These are phyloP conservation scores for Aspergillus viridinutans DNA, from an alignment of 2,329 filamentous ascomycete genomes.

Conservation along the genomic window DNA sequence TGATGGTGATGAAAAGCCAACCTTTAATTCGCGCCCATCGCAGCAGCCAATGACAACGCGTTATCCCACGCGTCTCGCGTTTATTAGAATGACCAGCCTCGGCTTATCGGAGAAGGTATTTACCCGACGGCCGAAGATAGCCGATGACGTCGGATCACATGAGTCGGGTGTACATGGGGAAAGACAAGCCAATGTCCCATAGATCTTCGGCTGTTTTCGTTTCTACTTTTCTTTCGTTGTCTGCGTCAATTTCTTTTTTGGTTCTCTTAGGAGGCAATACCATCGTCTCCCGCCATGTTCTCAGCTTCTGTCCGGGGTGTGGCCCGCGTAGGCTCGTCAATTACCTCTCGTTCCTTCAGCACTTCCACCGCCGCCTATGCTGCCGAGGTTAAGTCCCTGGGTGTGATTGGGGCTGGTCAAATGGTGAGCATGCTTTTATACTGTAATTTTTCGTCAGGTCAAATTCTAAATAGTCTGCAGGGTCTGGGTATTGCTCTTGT, in stretches of 20 bases:
- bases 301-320: conserved; percentile 31
- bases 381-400: conserved; percentile 77
- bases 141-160: conserved; percentile 29
- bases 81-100: background rate
- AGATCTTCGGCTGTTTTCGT: background rate
- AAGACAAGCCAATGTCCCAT: background rate
- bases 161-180: conserved; percentile 4
- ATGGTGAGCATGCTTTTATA: conserved; percentile 61
- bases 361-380: conserved; percentile 58
- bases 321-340: conserved; percentile 30
- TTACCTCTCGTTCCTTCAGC: conserved; percentile 60
- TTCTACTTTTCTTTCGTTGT: conserved; percentile 12
- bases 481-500: conserved; percentile 94
- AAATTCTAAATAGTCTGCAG: conserved; percentile 46
- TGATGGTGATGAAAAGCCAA: background rate
- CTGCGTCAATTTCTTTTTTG: conserved; percentile 1
- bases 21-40: background rate
- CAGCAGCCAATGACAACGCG: conserved; percentile 22
- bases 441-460: conserved; percentile 4
- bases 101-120: conserved; percentile 11
- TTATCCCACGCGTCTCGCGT: conserved; percentile 27
- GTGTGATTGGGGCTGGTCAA: conserved; percentile 90
- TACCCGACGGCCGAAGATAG: conserved; percentile 25
- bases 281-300: conserved; percentile 27
- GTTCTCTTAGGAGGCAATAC: background rate